These are phyloP conservation scores for Aquilaria agallochum DNA, from an alignment of 441 rosid genomes.

Conservation along the genomic window DNA sequence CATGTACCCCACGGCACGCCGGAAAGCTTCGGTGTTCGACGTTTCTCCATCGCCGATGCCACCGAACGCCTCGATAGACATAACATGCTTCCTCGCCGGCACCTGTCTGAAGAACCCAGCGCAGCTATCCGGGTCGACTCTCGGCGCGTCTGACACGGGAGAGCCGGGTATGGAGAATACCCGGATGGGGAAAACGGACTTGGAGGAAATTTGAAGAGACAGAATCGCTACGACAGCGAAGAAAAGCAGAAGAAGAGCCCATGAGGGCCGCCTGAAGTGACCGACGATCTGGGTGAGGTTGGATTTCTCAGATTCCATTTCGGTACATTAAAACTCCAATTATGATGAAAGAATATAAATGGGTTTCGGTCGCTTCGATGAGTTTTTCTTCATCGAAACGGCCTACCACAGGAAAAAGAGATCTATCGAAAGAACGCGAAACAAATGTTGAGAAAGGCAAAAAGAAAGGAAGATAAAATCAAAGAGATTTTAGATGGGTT, in stretches of 20 bases:
- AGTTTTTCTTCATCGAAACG: no score
- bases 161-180: slow-evolving; percentile 8
- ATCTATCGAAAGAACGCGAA: background rate
- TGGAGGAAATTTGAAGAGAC: slow-evolving; percentile 55
- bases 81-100: slow-evolving; percentile 41
- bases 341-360: background rate
- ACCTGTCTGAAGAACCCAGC: slow-evolving; percentile 31
- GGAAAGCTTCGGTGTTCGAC: slow-evolving; percentile 69
- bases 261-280: slow-evolving; percentile 35
- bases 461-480: background rate
- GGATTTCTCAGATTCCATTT: slow-evolving; percentile 50
- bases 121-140: slow-evolving; percentile 29
- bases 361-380: background rate
- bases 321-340: background rate
- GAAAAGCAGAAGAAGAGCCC: slow-evolving; percentile 46
- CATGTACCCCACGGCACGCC: slow-evolving; percentile 54
- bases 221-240: slow-evolving; percentile 44
- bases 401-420: background rate
- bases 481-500: background rate
- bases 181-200: slow-evolving; percentile 30
- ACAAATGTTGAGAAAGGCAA: background rate
- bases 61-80: slow-evolving; percentile 76
- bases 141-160: background rate
- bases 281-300: slow-evolving; percentile 14
- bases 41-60: slow-evolving; percentile 85